phyloP scores from a whole-genome alignment of 768 basidiomycete genomes.

The Hygrophorus russula region DNA sequence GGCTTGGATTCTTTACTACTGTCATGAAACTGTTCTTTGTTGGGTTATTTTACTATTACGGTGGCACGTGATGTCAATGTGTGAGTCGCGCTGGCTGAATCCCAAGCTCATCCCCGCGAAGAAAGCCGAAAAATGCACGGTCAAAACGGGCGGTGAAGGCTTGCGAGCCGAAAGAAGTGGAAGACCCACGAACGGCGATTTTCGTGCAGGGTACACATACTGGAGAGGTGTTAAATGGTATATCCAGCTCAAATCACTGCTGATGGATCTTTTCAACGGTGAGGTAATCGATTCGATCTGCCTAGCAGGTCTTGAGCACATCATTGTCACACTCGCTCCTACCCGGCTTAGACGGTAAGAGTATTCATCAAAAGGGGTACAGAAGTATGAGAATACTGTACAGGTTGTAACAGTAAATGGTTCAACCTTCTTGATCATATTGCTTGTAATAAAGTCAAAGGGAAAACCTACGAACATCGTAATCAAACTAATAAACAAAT shows the following conservation, averaged over 20 bases:
- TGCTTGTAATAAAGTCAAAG: no score
- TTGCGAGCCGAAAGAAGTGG: slow-evolving; percentile 81
- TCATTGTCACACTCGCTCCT: slow-evolving; percentile 71
- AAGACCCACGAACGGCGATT: slow-evolving; percentile 77
- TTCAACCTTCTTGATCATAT: no score
- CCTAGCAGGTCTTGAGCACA: slow-evolving; percentile 75
- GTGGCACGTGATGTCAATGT: no score
- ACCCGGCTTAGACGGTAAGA: no score
- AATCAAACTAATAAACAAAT: not conserved
- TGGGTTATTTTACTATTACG: not conserved
- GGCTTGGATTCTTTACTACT: no score
- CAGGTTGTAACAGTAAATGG: no score
- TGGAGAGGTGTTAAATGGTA: slow-evolving; percentile 72
- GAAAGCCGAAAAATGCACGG: slow-evolving; percentile 92
- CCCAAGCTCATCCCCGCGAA: no score
- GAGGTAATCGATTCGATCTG: slow-evolving; percentile 77
- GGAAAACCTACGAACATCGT: not conserved
- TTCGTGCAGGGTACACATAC: slow-evolving; percentile 86
- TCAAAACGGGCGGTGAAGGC: slow-evolving; percentile 84
- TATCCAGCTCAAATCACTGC: slow-evolving; percentile 82
- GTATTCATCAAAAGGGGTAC: no score
- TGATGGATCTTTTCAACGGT: slow-evolving; percentile 86
- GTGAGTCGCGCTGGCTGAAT: no score
- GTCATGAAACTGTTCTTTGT: not conserved
- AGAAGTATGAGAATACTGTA: no score